phyloP scores from a whole-genome alignment of 1,284 basidiomycete species.

The Heterobasidion irregulare region DNA sequence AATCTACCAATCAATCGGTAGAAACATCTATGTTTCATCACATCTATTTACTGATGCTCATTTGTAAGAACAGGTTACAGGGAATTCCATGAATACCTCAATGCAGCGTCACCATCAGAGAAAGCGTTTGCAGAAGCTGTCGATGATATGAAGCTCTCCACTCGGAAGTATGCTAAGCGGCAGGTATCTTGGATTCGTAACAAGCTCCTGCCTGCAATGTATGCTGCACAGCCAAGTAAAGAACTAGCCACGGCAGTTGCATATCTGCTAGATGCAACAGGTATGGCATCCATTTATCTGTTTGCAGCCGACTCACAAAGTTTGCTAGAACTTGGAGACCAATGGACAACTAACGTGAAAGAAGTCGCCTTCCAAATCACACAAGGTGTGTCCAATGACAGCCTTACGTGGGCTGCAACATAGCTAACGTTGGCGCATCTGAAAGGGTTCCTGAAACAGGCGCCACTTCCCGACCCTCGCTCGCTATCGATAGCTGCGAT shows the following conservation, averaged over 20 bases:
- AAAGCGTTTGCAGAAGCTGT: constrained; percentile 51
- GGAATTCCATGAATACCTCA: constrained; percentile 1
- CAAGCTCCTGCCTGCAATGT: constrained; percentile 77
- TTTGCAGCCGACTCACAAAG: constrained; percentile 11
- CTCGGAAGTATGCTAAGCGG: constrained; percentile 86
- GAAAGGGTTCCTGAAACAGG: constrained; percentile 54
- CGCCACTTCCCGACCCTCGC: constrained; percentile 49
- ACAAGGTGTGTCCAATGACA: constrained; percentile 17
- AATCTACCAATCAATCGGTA: constrained; percentile 94
- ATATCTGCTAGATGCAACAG: constrained; percentile 74
- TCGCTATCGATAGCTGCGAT: constrained; percentile 48
- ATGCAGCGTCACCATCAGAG: constrained; percentile 18
- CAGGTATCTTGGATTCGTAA: constrained; percentile 93
- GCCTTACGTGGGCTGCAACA: no score
- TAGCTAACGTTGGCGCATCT: no score
- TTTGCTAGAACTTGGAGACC: constrained; percentile 39
- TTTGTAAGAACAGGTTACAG: constrained; percentile 8
- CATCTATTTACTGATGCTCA: not conserved
- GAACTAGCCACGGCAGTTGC: constrained; percentile 19
- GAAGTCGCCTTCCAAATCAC: constrained; percentile 42
- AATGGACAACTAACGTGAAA: constrained; percentile 52
- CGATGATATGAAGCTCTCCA: constrained; percentile 80
- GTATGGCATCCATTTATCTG: constrained; percentile 28
- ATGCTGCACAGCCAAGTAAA: constrained; percentile 38
- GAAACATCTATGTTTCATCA: not conserved